phyloP scores from a whole-genome alignment of 352 stramenopile genomes.

The Phytophthora pluvialis region DNA sequence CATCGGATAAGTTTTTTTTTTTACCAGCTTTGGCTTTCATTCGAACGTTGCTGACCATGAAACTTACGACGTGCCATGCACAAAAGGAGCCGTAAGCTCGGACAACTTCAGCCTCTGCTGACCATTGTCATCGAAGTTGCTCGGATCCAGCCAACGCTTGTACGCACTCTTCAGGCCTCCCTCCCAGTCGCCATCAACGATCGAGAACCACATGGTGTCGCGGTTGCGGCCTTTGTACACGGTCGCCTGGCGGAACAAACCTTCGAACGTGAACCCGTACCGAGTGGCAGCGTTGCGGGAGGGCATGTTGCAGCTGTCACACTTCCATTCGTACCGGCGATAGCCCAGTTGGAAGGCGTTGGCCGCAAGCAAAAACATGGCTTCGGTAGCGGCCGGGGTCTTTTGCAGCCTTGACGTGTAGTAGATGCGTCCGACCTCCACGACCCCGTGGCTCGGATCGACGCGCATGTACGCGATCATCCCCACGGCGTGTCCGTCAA shows the following conservation, averaged over 20 bases:
- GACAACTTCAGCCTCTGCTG: conserved; percentile 30
- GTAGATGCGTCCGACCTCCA: conserved; percentile 29
- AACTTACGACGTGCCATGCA: conserved; percentile 11
- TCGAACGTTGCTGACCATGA: too few relatives aligned
- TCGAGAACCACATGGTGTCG: conserved; percentile 35
- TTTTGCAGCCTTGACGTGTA: conserved; percentile 15
- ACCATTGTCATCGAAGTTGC: conserved; percentile 22
- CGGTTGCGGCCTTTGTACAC: conserved; percentile 23
- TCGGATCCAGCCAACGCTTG: conserved; percentile 24
- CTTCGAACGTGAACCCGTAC: conserved; percentile 30
- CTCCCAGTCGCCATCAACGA: conserved; percentile 27
- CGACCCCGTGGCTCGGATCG: conserved; percentile 11
- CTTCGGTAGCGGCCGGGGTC: conserved; percentile 23
- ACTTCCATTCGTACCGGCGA: conserved; percentile 19
- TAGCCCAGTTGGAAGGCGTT: conserved; percentile 34
- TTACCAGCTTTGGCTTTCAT: too few relatives aligned
- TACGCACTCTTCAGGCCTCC: conserved; percentile 14
- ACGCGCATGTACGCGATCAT: conserved; percentile 29
- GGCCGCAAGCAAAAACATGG: conserved; percentile 18
- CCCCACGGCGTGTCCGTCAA: conserved; percentile 15
- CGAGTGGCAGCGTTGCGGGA: conserved; percentile 20
- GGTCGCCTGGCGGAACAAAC: conserved; percentile 12
- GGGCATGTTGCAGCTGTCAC: conserved; percentile 6
- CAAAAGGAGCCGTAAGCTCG: conserved; percentile 24
- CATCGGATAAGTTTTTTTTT: too few relatives aligned